Conservation (phyloP, 257 asterid species). For the Nicotiana obtusifolia region DNA sequence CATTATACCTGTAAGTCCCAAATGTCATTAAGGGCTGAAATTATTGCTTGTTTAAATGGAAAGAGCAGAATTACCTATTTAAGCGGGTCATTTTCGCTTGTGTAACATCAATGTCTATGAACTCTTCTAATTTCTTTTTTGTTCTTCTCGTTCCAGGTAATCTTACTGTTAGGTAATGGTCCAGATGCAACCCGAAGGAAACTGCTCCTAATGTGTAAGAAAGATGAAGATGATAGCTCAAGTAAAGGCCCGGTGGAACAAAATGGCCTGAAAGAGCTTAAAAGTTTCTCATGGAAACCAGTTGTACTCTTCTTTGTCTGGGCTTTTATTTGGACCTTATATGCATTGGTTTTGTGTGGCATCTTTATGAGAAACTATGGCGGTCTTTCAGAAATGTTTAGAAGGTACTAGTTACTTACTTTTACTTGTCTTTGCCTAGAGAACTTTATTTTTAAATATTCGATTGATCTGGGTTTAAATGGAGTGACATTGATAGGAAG, state of each 20-base stretch:
- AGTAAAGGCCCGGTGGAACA: constrained; percentile 20
- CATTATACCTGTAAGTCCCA: constrained; percentile 66
- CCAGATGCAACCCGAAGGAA: constrained; percentile 83
- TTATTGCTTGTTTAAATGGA: not conserved
- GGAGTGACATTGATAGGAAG: not conserved
- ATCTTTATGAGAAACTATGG: constrained; percentile 69
- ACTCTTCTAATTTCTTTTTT: not conserved
- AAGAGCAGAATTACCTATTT: not conserved
- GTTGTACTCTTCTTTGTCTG: constrained; percentile 58
- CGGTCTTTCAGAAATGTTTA: constrained; percentile 75
- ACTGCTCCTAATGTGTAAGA: constrained; percentile 40
- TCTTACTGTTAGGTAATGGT: constrained; percentile 73
- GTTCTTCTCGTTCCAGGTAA: constrained; percentile 40
- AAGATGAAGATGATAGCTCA: constrained; percentile 34
- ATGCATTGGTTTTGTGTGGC: constrained; percentile 53
- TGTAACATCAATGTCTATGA: not conserved
- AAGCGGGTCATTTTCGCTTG: not conserved
- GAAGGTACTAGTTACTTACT: constrained; percentile 42
- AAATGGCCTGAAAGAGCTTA: constrained; percentile 22
- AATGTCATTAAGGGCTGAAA: constrained; percentile 8
- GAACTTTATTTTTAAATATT: not conserved
- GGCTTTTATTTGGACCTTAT: constrained; percentile 67
- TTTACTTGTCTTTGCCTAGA: not conserved
- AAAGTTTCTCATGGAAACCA: constrained; percentile 46
- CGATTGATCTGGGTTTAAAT: not conserved